Conservation (phyloP, 495 filamentous ascomycete genomes). For the Aspergillus bertholletiae region DNA sequence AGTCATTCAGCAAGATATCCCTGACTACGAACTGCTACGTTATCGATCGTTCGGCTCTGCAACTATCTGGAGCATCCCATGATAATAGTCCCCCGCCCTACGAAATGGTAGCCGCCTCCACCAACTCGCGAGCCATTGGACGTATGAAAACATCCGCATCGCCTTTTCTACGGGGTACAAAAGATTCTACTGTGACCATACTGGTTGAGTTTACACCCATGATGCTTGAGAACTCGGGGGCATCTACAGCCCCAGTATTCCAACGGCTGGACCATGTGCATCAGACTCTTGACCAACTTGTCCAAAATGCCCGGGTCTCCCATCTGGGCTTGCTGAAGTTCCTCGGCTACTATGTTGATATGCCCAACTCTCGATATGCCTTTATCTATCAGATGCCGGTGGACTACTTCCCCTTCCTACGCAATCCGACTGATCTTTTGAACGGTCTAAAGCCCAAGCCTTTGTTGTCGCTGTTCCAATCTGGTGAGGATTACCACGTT, state of each 20-base stretch:
- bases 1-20: slow-evolving; percentile 12
- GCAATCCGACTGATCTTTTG: slow-evolving; percentile 40
- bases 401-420: slow-evolving; percentile 45
- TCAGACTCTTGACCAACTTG: slow-evolving; percentile 40
- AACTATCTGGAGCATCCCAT: slow-evolving; percentile 39
- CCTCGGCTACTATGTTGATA: slow-evolving; percentile 82
- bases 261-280: slow-evolving; percentile 39
- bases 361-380: slow-evolving; percentile 70
- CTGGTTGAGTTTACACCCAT: slow-evolving; percentile 46
- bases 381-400: slow-evolving; percentile 81
- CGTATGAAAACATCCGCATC: slow-evolving; percentile 41
- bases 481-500: slow-evolving; percentile 41
- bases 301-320: slow-evolving; percentile 52
- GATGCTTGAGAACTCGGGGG: slow-evolving; percentile 33
- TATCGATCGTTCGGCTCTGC: slow-evolving; percentile 42
- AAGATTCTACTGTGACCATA: slow-evolving; percentile 40
- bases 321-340: slow-evolving; percentile 65
- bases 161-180: slow-evolving; percentile 29
- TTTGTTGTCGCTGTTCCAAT: slow-evolving; percentile 47
- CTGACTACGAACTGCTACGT: slow-evolving; percentile 27
- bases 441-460: slow-evolving; percentile 41
- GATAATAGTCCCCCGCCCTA: slow-evolving; percentile 46
- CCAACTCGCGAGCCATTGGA: slow-evolving; percentile 46
- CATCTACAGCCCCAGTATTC: slow-evolving; percentile 21
- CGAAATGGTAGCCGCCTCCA: slow-evolving; percentile 40